Conservation (phyloP, 176 grass and related monocot species). For the Poa pratensis region DNA sequence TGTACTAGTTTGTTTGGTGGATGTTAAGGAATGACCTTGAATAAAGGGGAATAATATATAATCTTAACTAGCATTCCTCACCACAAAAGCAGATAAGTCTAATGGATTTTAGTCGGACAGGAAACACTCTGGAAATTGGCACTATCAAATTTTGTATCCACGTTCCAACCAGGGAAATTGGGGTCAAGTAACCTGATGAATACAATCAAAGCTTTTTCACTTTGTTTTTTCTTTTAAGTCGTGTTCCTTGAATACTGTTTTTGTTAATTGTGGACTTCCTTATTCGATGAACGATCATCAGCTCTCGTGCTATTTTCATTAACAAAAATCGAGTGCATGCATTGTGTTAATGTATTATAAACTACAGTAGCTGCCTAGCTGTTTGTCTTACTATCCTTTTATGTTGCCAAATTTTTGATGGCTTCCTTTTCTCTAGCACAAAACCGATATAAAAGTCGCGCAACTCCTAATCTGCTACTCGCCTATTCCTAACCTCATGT, state of each 20-base stretch:
- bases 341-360: neutral
- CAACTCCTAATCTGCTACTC: neutral
- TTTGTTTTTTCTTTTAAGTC: neutral
- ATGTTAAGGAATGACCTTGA: no score
- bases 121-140: neutral
- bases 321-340: neutral
- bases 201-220: neutral
- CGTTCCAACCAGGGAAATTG: no score
- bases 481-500: neutral
- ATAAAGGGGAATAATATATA: no score
- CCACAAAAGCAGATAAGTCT: no score
- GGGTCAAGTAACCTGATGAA: no score
- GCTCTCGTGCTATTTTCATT: neutral
- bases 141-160: neutral
- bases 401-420: neutral
- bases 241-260: neutral
- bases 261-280: neutral
- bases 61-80: no score
- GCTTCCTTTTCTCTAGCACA: neutral
- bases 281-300: neutral
- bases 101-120: no score
- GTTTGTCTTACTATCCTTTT: neutral
- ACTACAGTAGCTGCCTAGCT: neutral
- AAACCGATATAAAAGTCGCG: neutral
- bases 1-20: no score